Conservation (phyloP, 805 yeast species). For the Candida germanica region DNA sequence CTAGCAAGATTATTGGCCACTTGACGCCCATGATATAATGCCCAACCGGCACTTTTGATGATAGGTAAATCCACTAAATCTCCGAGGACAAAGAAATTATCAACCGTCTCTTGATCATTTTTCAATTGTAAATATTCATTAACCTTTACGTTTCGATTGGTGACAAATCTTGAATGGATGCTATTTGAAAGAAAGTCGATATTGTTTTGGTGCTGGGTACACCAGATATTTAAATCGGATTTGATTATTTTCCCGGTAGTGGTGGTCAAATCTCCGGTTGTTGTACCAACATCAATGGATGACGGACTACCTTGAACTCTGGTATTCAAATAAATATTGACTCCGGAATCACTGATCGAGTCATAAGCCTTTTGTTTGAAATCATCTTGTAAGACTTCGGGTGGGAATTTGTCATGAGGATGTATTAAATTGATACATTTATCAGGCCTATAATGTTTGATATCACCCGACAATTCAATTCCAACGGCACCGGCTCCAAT, state of each 20-base stretch:
- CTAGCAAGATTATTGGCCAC: conserved; percentile 36
- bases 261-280: conserved; percentile 25
- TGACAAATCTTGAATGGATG: conserved; percentile 22
- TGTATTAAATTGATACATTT: conserved; percentile 37
- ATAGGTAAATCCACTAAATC: conserved; percentile 39
- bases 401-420: conserved; percentile 35
- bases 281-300: conserved; percentile 16
- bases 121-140: conserved; percentile 36
- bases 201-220: conserved; percentile 33
- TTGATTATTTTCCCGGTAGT: conserved; percentile 24
- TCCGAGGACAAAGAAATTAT: conserved; percentile 34
- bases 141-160: conserved; percentile 26
- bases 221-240: conserved; percentile 35
- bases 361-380: conserved; percentile 25
- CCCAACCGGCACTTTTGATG: conserved; percentile 46
- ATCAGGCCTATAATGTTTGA: conserved; percentile 29
- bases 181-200: conserved; percentile 22
- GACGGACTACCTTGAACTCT: conserved; percentile 20
- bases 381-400: conserved; percentile 31
- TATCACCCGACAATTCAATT: conserved; percentile 40
- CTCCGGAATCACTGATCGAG: conserved; percentile 26
- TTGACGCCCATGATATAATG: conserved; percentile 40
- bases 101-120: conserved; percentile 15
- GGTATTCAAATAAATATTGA: conserved; percentile 26
- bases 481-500: conserved; percentile 48